phyloP scores from a whole-genome alignment of 2,329 filamentous ascomycete species.

The Pseudogymnoascus sp. region DNA sequence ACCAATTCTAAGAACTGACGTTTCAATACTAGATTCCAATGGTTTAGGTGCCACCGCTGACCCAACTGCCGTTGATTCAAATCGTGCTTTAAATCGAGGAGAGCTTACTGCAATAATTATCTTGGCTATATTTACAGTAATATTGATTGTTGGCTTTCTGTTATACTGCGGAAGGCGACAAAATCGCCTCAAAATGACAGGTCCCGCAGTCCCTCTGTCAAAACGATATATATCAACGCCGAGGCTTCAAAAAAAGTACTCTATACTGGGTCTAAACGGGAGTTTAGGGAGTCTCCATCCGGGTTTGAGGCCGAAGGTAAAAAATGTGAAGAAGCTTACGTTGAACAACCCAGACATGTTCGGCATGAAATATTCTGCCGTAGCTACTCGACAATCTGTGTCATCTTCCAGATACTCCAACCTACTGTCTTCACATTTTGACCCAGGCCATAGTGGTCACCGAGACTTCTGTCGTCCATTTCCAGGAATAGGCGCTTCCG shows the following conservation, averaged over 20 bases:
- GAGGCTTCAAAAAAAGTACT: not conserved
- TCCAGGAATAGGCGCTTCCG: not conserved
- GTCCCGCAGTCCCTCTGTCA: not conserved
- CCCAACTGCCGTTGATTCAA: not conserved
- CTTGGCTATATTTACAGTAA: not conserved
- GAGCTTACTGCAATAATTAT: not conserved
- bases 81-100: not conserved
- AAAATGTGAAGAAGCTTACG: not conserved
- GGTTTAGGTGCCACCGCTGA: not conserved
- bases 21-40: constrained; percentile 7
- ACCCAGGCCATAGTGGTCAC: not conserved
- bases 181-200: not conserved
- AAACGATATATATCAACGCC: not conserved
- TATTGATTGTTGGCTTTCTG: not conserved
- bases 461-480: not conserved
- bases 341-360: not conserved
- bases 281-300: not conserved
- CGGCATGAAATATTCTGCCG: not conserved
- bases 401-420: not conserved
- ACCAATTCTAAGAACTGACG: constrained; percentile 3
- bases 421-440: not conserved
- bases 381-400: not conserved
- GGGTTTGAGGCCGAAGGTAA: not conserved
- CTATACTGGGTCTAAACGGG: not conserved
- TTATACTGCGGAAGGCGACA: not conserved